Evolutionary conservation across 2,329 filamentous ascomycete species (phyloP).

Genomic region (Diaporthe capsici): DNA sequence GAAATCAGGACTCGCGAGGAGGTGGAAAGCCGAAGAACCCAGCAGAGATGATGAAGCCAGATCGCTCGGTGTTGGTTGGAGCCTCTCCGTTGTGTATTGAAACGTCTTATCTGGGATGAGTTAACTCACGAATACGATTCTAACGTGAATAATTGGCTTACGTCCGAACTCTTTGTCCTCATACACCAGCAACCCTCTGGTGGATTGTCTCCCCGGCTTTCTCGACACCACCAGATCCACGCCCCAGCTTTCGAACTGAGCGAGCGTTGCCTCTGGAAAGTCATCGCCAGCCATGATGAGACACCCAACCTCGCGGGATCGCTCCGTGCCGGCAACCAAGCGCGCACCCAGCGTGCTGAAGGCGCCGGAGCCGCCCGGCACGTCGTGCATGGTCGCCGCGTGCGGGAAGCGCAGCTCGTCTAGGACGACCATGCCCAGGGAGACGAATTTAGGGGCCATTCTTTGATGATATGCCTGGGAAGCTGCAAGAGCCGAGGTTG

Average conservation of each 20-base stretch:
- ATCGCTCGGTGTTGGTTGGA: conserved; percentile 41
- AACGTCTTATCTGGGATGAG: conserved; percentile 47
- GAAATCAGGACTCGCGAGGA: conserved; percentile 44
- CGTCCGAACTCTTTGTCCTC: conserved; percentile 25
- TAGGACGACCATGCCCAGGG: conserved; percentile 52
- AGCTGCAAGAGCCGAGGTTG: not conserved
- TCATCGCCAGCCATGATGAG: conserved; percentile 30
- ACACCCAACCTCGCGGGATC: conserved; percentile 23
- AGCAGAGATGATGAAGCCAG: conserved; percentile 40
- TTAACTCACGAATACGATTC: not conserved
- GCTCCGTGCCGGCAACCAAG: conserved; percentile 14
- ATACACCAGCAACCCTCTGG: conserved; percentile 34
- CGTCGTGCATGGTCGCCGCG: conserved; percentile 45
- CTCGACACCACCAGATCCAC: conserved; percentile 14
- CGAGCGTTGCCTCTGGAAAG: conserved; percentile 15
- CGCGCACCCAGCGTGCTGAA: conserved; percentile 48
- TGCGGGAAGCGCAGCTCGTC: conserved; percentile 52
- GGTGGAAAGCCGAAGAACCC: conserved; percentile 45
- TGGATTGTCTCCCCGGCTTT: conserved; percentile 5
- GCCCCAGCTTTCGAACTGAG: conserved; percentile 24
- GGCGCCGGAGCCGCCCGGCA: conserved; percentile 51
- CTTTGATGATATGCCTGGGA: not conserved
- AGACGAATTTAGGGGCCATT: conserved; percentile 46
- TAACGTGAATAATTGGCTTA: not conserved
- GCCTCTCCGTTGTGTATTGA: conserved; percentile 42